These are phyloP conservation scores for Hymenotorrendiella dingleyae DNA, from an alignment of 2,329 filamentous ascomycete genomes.

Conservation along the genomic window DNA sequence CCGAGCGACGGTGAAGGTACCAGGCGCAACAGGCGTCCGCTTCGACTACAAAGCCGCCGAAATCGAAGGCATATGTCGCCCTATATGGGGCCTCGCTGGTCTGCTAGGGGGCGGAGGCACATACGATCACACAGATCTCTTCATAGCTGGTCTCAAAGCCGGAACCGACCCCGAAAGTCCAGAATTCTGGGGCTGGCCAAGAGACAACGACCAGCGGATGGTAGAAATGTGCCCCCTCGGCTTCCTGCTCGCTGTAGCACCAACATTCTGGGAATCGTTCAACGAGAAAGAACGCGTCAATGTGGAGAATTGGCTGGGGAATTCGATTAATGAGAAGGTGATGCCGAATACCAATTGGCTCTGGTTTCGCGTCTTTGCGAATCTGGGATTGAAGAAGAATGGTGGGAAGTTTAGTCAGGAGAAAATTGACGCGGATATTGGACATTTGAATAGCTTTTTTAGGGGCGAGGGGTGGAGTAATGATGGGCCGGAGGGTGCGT, in stretches of 20 bases:
- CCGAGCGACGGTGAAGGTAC: conserved; percentile 59
- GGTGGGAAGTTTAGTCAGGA: conserved; percentile 65
- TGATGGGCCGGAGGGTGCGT: conserved; percentile 71
- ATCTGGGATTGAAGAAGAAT: conserved; percentile 70
- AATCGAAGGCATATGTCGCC: conserved; percentile 53
- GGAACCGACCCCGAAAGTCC: conserved; percentile 64
- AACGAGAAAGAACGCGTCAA: conserved; percentile 57
- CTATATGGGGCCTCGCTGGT: conserved; percentile 69
- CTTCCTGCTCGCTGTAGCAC: conserved; percentile 64
- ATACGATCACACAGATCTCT: conserved; percentile 58
- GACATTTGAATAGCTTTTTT: conserved; percentile 75
- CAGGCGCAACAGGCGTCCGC: conserved; percentile 64
- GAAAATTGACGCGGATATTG: conserved; percentile 67
- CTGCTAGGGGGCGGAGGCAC: conserved; percentile 62
- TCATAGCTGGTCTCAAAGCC: conserved; percentile 63
- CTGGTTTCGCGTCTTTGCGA: conserved; percentile 82
- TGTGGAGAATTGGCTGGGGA: conserved; percentile 66
- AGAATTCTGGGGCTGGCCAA: conserved; percentile 73
- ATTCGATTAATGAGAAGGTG: conserved; percentile 71
- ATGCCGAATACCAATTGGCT: conserved; percentile 67
- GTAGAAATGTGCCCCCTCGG: conserved; percentile 79
- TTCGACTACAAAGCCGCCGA: conserved; percentile 75
- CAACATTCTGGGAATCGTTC: conserved; percentile 45
- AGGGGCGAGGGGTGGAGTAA: conserved; percentile 79
- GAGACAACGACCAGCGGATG: conserved; percentile 76